Base-by-base conservation (phyloP, 495 filamentous ascomycete species). In the Astrothelium macrocarpum region DNA sequence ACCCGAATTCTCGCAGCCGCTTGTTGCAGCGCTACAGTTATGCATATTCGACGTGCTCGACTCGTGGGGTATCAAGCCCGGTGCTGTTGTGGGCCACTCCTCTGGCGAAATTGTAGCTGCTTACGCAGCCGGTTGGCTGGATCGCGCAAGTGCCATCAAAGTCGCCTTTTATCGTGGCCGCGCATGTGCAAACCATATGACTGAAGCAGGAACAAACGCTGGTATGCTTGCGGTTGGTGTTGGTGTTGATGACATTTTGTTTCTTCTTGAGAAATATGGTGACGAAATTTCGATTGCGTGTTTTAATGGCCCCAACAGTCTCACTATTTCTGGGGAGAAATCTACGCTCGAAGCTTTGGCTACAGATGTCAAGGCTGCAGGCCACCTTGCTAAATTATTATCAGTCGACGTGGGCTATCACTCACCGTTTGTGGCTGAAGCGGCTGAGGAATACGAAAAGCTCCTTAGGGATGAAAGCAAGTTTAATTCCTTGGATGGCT, bases 21-120 rank as follows among this genome's bases (percentile, higher is more conserved):
- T 62, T 4, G 71, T 69, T 43, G 70, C 70, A 7, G 70, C 68
- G 18, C 43, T 72, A 11, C 70, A 72, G 66, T 14, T 65, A 18
- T 63, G 66, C 32, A 28, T 68, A 1, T 59, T 70, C 11, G 68
- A 70, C 26, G 26, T 76, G 9, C 62, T 72, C 2, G 61, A 23
- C 0, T 61, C 63, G 0, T 76, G 72, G 69, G 70, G 65, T 20
- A 65, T 79, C 31, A 29, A 42, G 2, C 69, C 73, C 1, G 32
- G 53, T 18, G 70, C 73, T 0, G 83, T 86, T 0, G 71, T 81
- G 2, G 84, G 85, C 0, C 84, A 87, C 69, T 87, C 84, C 0
- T 82, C 80, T 0, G 85, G 85, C 1, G 85, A 88, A 70, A 85
- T 88, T 42, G 83, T 77, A 1, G 83, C 84, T 11, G 84, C 84